Conservation (phyloP, 2,329 filamentous ascomycete genomes). For the Fusarium sp. region DNA sequence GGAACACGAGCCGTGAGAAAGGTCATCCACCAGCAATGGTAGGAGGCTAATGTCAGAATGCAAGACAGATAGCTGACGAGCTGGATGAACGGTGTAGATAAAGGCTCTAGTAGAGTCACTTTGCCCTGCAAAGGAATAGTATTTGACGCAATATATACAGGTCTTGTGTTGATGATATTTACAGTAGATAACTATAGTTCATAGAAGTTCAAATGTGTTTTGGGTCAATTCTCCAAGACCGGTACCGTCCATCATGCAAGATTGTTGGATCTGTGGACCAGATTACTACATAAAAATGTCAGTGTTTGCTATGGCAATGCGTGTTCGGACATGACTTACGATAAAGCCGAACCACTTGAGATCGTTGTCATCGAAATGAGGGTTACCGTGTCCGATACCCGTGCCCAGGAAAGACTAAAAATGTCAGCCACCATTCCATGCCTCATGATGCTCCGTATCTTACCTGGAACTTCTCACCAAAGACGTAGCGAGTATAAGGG, state of each 20-base stretch:
- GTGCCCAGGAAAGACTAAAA: not conserved
- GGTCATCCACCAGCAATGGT: not conserved
- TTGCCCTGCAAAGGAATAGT: accelerated
- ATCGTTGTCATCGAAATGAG: slow-evolving; percentile 14
- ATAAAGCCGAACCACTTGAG: slow-evolving; percentile 14
- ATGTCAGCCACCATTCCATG: not conserved
- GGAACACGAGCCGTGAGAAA: not conserved
- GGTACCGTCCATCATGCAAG: accelerated
- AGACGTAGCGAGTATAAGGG: slow-evolving; percentile 10
- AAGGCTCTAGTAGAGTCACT: not conserved
- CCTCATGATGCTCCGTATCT: accelerated
- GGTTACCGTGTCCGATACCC: not conserved
- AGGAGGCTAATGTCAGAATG: too few species aligned
- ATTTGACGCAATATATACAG: not conserved
- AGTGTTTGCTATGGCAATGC: not conserved
- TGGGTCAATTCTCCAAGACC: too few species aligned
- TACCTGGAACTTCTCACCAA: slow-evolving; percentile 12
- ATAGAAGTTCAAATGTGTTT: not conserved
- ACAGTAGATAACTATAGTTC: not conserved
- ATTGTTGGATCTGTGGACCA: accelerated
- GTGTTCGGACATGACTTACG: not conserved
- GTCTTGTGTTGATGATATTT: not conserved
- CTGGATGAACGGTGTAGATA: too few species aligned
- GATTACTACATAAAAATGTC: not conserved
- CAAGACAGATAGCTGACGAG: too few species aligned